A percentile compares a stretch with the other conserved stretches of the same genome.
These are phyloP conservation scores for Nissolia schottii DNA, from an alignment of 306 rosid genomes.

Conservation along the genomic window DNA sequence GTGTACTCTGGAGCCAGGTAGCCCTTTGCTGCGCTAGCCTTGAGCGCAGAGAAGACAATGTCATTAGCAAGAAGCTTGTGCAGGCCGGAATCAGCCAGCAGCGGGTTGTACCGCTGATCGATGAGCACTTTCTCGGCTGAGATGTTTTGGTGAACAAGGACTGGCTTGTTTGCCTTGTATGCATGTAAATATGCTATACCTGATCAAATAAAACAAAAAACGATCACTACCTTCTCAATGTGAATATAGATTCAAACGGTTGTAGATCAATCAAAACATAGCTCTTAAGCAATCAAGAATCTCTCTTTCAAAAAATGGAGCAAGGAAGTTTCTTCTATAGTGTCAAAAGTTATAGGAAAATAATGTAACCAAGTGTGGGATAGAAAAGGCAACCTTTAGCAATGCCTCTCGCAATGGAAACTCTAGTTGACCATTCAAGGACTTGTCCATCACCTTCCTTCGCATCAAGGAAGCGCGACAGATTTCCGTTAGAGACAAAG, in stretches of 20 bases:
- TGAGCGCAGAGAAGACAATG: slow-evolving; percentile 72
- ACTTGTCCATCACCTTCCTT: slow-evolving; percentile 61
- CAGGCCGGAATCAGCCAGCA: slow-evolving; percentile 68
- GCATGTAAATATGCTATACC: slow-evolving; percentile 76
- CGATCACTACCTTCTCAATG: neutral
- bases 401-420: slow-evolving; percentile 71
- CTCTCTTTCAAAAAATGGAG: too few species aligned
- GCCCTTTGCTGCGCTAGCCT: slow-evolving; percentile 83
- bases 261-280: neutral
- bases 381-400: slow-evolving; percentile 60
- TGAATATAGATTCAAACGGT: neutral
- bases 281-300: too few species aligned
- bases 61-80: slow-evolving; percentile 85
- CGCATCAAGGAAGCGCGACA: slow-evolving; percentile 56
- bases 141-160: slow-evolving; percentile 81
- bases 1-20: slow-evolving; percentile 90
- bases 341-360: neutral
- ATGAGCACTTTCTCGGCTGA: slow-evolving; percentile 75
- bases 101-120: slow-evolving; percentile 68
- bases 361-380: neutral
- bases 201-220: slow-evolving; percentile 27
- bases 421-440: slow-evolving; percentile 93
- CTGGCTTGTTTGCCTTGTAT: slow-evolving; percentile 56
- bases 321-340: neutral
- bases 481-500: slow-evolving; percentile 66